These are phyloP conservation scores for Phenoliferia sp. DNA, from an alignment of 1,284 basidiomycete species.

Conservation along the genomic window DNA sequence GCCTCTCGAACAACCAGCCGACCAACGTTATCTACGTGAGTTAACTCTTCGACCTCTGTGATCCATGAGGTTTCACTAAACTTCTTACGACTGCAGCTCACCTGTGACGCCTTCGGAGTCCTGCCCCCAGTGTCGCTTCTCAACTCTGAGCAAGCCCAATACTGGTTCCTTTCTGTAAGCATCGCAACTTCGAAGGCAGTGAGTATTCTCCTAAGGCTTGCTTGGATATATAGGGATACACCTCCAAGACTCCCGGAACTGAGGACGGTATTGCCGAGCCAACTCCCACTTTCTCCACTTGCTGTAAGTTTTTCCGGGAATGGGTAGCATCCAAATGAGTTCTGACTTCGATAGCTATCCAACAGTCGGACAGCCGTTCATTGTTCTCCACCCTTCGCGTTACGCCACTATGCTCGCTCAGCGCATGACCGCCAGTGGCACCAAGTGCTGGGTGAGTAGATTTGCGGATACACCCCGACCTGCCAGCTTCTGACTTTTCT, in stretches of 20 bases:
- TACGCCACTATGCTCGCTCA: constrained; percentile 98
- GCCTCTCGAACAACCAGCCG: constrained; percentile 75
- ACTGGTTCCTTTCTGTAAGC: constrained; percentile 48
- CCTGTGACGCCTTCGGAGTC: constrained; percentile 97
- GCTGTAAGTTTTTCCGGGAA: too few species aligned
- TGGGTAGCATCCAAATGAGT: too few species aligned
- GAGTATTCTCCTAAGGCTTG: background rate
- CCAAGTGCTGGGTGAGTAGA: constrained; percentile 67
- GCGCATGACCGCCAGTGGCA: constrained; percentile 84
- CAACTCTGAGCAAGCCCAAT: constrained; percentile 89
- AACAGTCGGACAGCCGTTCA: constrained; percentile 89
- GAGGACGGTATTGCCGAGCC: constrained; percentile 98
- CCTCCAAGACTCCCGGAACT: constrained; percentile 88
- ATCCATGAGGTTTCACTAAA: background rate
- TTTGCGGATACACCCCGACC: too few species aligned
- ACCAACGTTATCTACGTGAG: constrained; percentile 40
- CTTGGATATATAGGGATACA: constrained; percentile 66
- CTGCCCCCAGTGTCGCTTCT: constrained; percentile 93
- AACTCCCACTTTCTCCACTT: constrained; percentile 98
- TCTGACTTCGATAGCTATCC: background rate
- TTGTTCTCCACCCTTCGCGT: constrained; percentile 74
- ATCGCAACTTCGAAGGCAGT: background rate
- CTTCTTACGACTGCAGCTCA: constrained; percentile 53
- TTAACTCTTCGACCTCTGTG: background rate
- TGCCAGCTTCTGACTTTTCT: background rate